A percentile compares a stretch with the other conserved stretches of the same genome.
phyloP scores from a whole-genome alignment of 805 yeast genomes.

The Wickerhamiella spandovensis region DNA sequence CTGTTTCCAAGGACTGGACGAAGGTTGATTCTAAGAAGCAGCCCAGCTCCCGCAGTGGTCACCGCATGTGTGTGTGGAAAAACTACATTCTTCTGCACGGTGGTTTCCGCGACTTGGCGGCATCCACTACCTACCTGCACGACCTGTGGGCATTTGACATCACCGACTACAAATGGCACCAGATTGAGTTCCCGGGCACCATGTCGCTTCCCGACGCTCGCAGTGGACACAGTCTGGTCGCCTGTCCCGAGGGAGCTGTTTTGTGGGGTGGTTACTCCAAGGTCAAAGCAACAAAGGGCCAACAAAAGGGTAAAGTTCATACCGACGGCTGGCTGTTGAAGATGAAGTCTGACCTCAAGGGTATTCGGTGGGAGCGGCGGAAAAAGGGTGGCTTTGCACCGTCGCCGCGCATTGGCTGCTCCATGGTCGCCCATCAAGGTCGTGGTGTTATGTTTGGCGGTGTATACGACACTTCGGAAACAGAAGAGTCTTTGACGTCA shows the following conservation, averaged over 20 bases:
- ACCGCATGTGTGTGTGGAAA: conserved; percentile 83
- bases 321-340: conserved; percentile 76
- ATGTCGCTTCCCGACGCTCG: conserved; percentile 80
- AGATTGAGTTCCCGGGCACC: conserved; percentile 72
- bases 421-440: conserved; percentile 77
- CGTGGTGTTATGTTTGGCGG: conserved; percentile 93
- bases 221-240: conserved; percentile 81
- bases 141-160: conserved; percentile 92
- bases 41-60: conserved; percentile 87
- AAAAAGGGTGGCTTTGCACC: conserved; percentile 85
- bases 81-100: conserved; percentile 77
- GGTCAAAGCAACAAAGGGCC: conserved; percentile 71
- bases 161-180: conserved; percentile 80
- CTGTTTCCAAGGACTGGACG: conserved; percentile 76
- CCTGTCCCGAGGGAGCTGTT: conserved; percentile 66
- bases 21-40: conserved; percentile 57
- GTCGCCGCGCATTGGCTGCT: conserved; percentile 87
- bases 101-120: conserved; percentile 84
- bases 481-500: conserved; percentile 82
- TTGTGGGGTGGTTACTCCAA: conserved; percentile 91
- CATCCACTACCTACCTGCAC: conserved; percentile 65
- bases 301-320: conserved; percentile 81
- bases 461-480: conserved; percentile 87
- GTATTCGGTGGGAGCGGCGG: conserved; percentile 77
- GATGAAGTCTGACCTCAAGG: conserved; percentile 72